Percentiles rank a stretch among this genome's conserved stretches.
Evolutionary conservation across 257 asterid genomes (phyloP).

Genomic region (Solanum ahanhuiri): DNA sequence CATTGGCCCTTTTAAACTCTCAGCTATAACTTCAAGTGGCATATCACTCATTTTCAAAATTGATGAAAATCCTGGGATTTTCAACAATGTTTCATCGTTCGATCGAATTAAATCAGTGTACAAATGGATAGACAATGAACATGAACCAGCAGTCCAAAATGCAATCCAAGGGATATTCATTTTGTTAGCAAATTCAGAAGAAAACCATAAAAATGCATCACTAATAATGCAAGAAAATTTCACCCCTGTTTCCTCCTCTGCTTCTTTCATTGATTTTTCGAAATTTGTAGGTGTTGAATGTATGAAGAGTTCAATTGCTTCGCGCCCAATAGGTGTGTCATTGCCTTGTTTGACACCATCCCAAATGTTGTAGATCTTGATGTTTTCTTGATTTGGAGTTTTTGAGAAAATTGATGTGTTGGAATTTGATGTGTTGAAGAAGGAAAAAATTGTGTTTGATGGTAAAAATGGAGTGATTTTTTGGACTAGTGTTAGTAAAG

Average conservation of each 20-base stretch:
- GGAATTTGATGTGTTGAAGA: conserved; percentile 39
- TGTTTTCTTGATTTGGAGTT: background rate
- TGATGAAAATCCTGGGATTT: conserved; percentile 46
- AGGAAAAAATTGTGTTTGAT: conserved; percentile 27
- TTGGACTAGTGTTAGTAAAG: conserved; percentile 35
- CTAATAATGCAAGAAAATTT: conserved; percentile 33
- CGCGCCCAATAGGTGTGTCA: conserved; percentile 28
- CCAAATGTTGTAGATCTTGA: conserved; percentile 31
- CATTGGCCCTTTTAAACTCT: conserved; percentile 29
- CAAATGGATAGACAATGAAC: conserved; percentile 44
- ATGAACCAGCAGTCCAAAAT: conserved; percentile 51
- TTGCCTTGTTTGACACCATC: conserved; percentile 36
- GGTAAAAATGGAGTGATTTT: conserved; percentile 37
- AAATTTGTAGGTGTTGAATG: conserved; percentile 44
- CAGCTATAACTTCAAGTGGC: conserved; percentile 39
- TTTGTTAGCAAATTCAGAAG: conserved; percentile 41
- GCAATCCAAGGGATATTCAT: conserved; percentile 55
- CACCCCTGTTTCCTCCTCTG: conserved; percentile 34
- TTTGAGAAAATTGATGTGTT: conserved; percentile 12
- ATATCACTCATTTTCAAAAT: conserved; percentile 27
- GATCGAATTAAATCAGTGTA: conserved; percentile 35
- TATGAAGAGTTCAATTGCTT: conserved; percentile 35
- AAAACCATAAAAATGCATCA: conserved; percentile 64
- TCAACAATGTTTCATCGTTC: conserved; percentile 11
- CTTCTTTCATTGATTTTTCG: conserved; percentile 27